phyloP scores from a whole-genome alignment of 768 basidiomycete genomes.

The Lactarius deliciosus region DNA sequence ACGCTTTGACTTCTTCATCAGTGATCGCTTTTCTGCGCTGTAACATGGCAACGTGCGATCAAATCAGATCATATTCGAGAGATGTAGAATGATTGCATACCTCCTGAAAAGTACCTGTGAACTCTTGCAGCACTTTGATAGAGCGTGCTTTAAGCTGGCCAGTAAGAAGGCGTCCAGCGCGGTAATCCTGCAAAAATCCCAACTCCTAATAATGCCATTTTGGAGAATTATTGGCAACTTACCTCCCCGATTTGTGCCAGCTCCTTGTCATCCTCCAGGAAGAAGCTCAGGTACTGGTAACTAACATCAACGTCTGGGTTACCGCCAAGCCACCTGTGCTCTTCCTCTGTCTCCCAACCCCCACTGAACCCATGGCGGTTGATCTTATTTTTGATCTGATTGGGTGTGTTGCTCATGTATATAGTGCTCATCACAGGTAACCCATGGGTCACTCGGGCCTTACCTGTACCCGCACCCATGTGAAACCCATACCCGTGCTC shows the following conservation, averaged over 20 bases:
- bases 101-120: constrained; percentile 86
- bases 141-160: constrained; percentile 90
- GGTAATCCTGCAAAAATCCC: constrained; percentile 74
- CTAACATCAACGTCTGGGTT: constrained; percentile 93
- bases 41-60: constrained; percentile 10
- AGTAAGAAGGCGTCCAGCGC: constrained; percentile 81
- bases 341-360: constrained; percentile 93
- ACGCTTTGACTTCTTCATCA: constrained; percentile 67
- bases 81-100: constrained; percentile 39
- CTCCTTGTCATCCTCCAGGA: constrained; percentile 93
- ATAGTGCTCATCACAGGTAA: too few relatives aligned
- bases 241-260: constrained; percentile 75
- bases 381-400: constrained; percentile 97
- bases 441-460: too few relatives aligned
- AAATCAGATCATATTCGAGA: constrained; percentile 14
- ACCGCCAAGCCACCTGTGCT: constrained; percentile 84
- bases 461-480: too few relatives aligned
- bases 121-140: constrained; percentile 76
- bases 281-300: constrained; percentile 94
- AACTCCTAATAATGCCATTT: not conserved
- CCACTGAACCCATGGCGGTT: constrained; percentile 96
- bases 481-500: too few relatives aligned
- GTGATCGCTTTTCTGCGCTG: constrained; percentile 81
- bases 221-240: constrained; percentile 29
- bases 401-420: constrained; percentile 90